phyloP scores from a whole-genome alignment of 495 filamentous ascomycete genomes.

The Penicillium tannophilum region DNA sequence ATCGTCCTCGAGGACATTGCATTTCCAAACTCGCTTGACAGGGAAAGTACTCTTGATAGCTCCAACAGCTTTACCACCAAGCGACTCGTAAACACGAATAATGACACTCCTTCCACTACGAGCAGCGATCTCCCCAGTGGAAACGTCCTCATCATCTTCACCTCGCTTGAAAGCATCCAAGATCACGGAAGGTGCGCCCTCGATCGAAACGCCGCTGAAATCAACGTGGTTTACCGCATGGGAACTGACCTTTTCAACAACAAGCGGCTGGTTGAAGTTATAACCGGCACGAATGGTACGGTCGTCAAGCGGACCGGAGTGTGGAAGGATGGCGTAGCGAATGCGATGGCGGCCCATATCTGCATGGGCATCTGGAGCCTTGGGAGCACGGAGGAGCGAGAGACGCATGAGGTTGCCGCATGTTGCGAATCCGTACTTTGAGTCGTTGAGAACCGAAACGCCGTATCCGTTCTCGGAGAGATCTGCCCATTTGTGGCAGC shows the following conservation, averaged over 20 bases:
- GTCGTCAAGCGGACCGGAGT: slow-evolving; percentile 67
- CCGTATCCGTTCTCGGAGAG: slow-evolving; percentile 90
- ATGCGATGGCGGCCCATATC: slow-evolving; percentile 94
- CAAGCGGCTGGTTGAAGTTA: slow-evolving; percentile 86
- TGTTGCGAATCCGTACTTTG: slow-evolving; percentile 96
- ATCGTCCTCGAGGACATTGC: slow-evolving; percentile 69
- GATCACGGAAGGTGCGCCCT: slow-evolving; percentile 62
- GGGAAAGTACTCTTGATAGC: slow-evolving; percentile 63
- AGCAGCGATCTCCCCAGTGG: slow-evolving; percentile 64
- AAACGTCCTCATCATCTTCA: slow-evolving; percentile 93
- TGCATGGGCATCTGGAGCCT: slow-evolving; percentile 92
- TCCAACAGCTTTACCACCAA: slow-evolving; percentile 79
- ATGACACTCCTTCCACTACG: slow-evolving; percentile 78
- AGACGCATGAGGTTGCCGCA: slow-evolving; percentile 90
- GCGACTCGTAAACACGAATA: slow-evolving; percentile 81
- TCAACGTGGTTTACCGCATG: slow-evolving; percentile 22
- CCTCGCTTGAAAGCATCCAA: slow-evolving; percentile 88
- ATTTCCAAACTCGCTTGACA: slow-evolving; percentile 77
- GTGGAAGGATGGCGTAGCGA: slow-evolving; percentile 90
- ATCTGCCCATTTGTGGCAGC: slow-evolving; percentile 97
- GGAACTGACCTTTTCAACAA: slow-evolving; percentile 39
- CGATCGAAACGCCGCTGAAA: slow-evolving; percentile 57
- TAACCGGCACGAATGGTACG: slow-evolving; percentile 80
- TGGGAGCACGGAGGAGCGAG: slow-evolving; percentile 86
- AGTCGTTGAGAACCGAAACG: slow-evolving; percentile 92